A percentile compares a stretch with the other conserved stretches of the same genome.
Evolutionary conservation across 2,329 filamentous ascomycete species (phyloP).

Genomic region (Xylaria sp.): DNA sequence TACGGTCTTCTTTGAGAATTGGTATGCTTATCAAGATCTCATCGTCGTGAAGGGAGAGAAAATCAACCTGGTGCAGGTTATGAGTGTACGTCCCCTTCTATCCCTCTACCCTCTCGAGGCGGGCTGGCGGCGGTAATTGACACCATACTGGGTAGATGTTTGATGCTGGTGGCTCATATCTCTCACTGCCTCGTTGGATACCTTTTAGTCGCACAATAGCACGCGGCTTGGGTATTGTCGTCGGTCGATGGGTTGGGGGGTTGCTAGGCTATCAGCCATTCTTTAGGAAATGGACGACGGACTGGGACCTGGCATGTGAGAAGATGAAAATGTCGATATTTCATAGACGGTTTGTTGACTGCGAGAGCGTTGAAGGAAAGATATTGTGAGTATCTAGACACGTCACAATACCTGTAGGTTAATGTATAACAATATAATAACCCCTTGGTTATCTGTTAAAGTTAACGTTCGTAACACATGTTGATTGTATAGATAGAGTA

Average conservation of each 20-base stretch:
- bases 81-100: conserved; percentile 41
- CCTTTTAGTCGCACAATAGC: conserved; percentile 49
- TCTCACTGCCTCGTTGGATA: conserved; percentile 52
- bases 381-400: neutral
- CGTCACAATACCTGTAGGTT: neutral
- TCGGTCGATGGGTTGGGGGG: conserved; percentile 54
- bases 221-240: conserved; percentile 45
- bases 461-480: neutral
- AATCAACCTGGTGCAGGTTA: conserved; percentile 44
- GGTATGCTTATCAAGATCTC: conserved; percentile 51
- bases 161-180: conserved; percentile 53
- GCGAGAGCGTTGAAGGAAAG: conserved; percentile 18
- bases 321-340: conserved; percentile 50
- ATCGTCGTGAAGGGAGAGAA: conserved; percentile 44
- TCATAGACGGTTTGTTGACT: conserved; percentile 43
- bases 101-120: neutral
- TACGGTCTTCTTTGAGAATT: conserved; percentile 50
- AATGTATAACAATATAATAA: neutral
- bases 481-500: neutral
- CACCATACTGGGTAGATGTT: conserved; percentile 48
- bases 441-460: neutral
- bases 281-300: conserved; percentile 51
- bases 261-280: conserved; percentile 54
- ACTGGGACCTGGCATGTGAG: conserved; percentile 51
- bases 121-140: conserved; percentile 10